Conservation (phyloP, 1,139 yeast species). For the Candida sanyaensis region DNA sequence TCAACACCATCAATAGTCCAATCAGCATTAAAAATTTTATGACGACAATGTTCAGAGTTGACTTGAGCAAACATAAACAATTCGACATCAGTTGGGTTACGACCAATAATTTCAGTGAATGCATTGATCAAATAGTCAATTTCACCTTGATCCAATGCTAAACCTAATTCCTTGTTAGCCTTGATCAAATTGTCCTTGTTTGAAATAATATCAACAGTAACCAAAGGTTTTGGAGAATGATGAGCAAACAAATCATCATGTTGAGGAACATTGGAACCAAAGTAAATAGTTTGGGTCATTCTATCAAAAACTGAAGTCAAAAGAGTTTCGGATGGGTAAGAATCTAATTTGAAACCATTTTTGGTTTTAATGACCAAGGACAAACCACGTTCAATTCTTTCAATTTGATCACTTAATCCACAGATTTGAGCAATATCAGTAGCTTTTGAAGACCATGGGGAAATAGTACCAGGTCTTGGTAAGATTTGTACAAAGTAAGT, state of each 20-base stretch:
- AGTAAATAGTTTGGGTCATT: slow-evolving; percentile 83
- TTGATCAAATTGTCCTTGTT: slow-evolving; percentile 64
- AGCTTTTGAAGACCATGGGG: slow-evolving; percentile 99
- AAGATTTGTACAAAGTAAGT: slow-evolving; percentile 70
- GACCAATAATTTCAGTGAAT: slow-evolving; percentile 68
- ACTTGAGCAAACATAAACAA: slow-evolving; percentile 99
- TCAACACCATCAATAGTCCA: slow-evolving; percentile 91
- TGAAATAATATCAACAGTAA: slow-evolving; percentile 63
- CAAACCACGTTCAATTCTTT: slow-evolving; percentile 89
- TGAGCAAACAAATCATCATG: slow-evolving; percentile 73
- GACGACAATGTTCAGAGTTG: slow-evolving; percentile 99
- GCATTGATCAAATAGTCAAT: slow-evolving; percentile 84
- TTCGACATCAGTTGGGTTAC: slow-evolving; percentile 98
- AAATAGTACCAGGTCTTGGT: slow-evolving; percentile 94
- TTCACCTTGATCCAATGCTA: slow-evolving; percentile 92
- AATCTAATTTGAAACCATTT: slow-evolving; percentile 62
- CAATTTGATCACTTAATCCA: slow-evolving; percentile 70
- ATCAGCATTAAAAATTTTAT: slow-evolving; percentile 96
- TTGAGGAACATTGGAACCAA: slow-evolving; percentile 55
- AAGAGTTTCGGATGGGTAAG: slow-evolving; percentile 30
- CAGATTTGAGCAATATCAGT: slow-evolving; percentile 91
- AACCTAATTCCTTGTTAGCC: slow-evolving; percentile 84
- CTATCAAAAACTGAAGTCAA: slow-evolving; percentile 83
- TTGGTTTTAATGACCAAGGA: slow-evolving; percentile 71
- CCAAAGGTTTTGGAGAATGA: slow-evolving; percentile 84